Base-by-base conservation (phyloP, 495 filamentous ascomycete species). In the Mytilinidion resinicola region DNA sequence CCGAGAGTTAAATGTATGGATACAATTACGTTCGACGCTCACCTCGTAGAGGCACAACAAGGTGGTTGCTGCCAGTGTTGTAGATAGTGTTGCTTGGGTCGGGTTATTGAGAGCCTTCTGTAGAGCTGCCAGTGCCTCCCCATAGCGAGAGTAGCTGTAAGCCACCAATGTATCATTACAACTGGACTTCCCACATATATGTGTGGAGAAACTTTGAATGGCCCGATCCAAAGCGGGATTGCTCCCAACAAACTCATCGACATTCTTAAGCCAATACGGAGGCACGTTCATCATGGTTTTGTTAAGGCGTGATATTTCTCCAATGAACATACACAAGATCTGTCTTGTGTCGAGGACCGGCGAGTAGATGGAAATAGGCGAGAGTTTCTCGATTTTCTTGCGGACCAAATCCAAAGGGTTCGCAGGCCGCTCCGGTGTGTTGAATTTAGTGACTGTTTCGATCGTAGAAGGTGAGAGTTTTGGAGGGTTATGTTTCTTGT, bases 11-110 rank as follows among this genome's bases (percentile, higher is more conserved):
- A 14, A 1, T 1, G 1, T 0, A 46, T 46, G 8, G 42, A 11
- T 5, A 7, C 9, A 46, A 9, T 6, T 46, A 46, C n/a, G n/a
- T 15, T n/a, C 7, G 9, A 20, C 8, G 5, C 42, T 7, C 20
- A 46, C 42, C 42, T 46, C 42, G 42, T 46, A 46, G 42, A 46
- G 42, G 42, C 42, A 46, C 5, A 46, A 46, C 15, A 46, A 12
- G 15, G 42, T 46, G 8, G 42, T 20, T 6, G 42, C 42, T 46
- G 42, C 15, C 1, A 46, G 42, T n/a, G 42, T 46, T 46, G 15
- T 20, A 17, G 42, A 46, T 1, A 20, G 20, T 15, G 42, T 46
- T 12, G 20, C 42, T 15, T 46, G 15, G 15, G 42, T 1, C 2
- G 20, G 20, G 20, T 20, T 46, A n/a, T 46, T 11, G 8, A 46